Percentiles rank a stretch among this genome's conserved stretches.
Conservation (phyloP, 495 filamentous ascomycete genomes). For the Trichoderma erinaceum region DNA sequence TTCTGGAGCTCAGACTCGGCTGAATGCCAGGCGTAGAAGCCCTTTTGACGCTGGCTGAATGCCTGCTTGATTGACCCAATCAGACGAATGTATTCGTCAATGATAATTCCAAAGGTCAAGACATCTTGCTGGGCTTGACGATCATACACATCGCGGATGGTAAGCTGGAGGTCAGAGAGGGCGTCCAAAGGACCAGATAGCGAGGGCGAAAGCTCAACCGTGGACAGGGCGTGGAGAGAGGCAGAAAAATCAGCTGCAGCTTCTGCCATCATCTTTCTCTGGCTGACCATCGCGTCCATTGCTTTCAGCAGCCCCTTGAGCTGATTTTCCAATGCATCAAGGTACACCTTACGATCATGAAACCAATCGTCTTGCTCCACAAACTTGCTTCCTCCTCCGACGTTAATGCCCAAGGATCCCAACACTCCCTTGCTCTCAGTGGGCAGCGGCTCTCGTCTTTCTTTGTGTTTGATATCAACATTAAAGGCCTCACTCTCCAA, state of each 20-base stretch:
- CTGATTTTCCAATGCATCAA: slow-evolving; percentile 92
- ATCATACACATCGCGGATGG: slow-evolving; percentile 90
- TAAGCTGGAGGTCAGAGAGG: slow-evolving; percentile 84
- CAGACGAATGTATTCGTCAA: slow-evolving; percentile 95
- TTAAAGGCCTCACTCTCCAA: slow-evolving; percentile 94
- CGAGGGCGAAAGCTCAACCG: slow-evolving; percentile 82
- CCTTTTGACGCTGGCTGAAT: slow-evolving; percentile 87
- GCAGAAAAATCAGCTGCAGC: slow-evolving; percentile 87
- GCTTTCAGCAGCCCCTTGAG: slow-evolving; percentile 89
- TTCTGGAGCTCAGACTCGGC: slow-evolving; percentile 87
- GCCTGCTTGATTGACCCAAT: slow-evolving; percentile 90
- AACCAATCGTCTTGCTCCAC: slow-evolving; percentile 99
- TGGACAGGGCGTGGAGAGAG: slow-evolving; percentile 81
- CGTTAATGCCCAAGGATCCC: slow-evolving; percentile 70
- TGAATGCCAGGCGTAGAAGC: slow-evolving; percentile 84
- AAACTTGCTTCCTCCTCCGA: slow-evolving; percentile 75
- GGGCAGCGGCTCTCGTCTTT: slow-evolving; percentile 78
- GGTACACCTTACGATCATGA: slow-evolving; percentile 88
- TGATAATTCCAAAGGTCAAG: slow-evolving; percentile 90
- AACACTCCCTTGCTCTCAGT: slow-evolving; percentile 91
- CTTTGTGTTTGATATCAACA: slow-evolving; percentile 95
- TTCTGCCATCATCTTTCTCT: slow-evolving; percentile 88
- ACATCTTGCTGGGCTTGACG: slow-evolving; percentile 97
- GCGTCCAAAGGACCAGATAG: slow-evolving; percentile 83
- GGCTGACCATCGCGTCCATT: slow-evolving; percentile 83